phyloP scores from a whole-genome alignment of 140 eudicot species.

The Ambrosia hybrid region DNA sequence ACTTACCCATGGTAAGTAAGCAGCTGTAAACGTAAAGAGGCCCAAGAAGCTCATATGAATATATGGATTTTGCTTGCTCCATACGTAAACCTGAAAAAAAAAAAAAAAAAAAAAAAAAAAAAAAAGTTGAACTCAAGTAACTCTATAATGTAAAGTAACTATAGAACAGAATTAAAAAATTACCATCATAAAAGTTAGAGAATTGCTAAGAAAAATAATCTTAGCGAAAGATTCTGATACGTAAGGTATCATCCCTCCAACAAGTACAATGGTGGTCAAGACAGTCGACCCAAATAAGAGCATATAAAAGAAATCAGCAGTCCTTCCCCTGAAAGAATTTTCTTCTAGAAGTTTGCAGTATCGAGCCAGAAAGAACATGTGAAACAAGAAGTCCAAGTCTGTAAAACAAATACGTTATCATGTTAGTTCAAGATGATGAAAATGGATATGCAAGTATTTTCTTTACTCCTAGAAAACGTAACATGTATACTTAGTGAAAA shows the following conservation, averaged over 20 bases:
- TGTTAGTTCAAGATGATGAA: constrained; percentile 11
- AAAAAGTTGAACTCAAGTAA: constrained; percentile 3
- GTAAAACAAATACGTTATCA: constrained; percentile 28
- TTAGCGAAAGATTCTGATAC: constrained; percentile 91
- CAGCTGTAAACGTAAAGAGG: constrained; percentile 97
- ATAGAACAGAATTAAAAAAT: constrained; percentile 19
- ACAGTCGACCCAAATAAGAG: constrained; percentile 90
- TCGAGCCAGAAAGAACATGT: constrained; percentile 98
- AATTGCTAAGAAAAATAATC: constrained; percentile 95
- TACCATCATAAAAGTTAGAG: constrained; percentile 99
- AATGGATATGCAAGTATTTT: background rate
- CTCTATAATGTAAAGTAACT: background rate
- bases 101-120: background rate
- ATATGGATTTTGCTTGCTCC: constrained; percentile 99
- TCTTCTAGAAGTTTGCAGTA: constrained; percentile 99
- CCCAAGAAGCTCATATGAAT: constrained; percentile 99
- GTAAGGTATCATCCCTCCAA: constrained; percentile 98
- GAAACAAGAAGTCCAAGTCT: constrained; percentile 98
- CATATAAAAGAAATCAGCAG: constrained; percentile 98
- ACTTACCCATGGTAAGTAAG: constrained; percentile 99
- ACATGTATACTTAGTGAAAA: background rate
- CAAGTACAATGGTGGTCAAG: constrained; percentile 84
- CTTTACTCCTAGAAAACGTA: constrained; percentile 8
- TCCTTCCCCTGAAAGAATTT: constrained; percentile 89
- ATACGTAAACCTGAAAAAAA: constrained; percentile 74